A percentile compares a stretch with the other conserved stretches of the same genome.
phyloP scores from a whole-genome alignment of 306 rosid species.

The Medicago lupulina region DNA sequence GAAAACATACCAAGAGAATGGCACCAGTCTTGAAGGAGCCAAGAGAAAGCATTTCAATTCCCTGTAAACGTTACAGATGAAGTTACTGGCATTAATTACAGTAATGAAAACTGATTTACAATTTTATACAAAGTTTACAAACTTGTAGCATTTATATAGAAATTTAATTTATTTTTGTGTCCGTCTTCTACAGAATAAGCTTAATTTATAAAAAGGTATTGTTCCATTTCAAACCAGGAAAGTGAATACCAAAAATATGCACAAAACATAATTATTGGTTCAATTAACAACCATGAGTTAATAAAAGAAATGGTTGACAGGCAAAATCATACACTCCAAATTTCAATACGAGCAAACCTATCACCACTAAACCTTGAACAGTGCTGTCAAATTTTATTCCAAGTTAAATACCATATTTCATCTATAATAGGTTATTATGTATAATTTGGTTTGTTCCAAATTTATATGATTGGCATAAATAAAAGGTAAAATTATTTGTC shows the following conservation, averaged over 20 bases:
- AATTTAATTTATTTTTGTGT: background rate
- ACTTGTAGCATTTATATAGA: conserved; percentile 17
- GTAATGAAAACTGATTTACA: conserved; percentile 29
- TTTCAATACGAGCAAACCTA: conserved; percentile 7
- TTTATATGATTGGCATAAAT: background rate
- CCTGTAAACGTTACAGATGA: conserved; percentile 59
- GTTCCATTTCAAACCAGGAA: conserved; percentile 16
- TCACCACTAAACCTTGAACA: background rate
- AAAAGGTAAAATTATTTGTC: background rate
- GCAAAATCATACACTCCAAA: background rate
- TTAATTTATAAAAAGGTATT: background rate
- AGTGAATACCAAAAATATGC: background rate
- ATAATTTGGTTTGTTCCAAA: background rate
- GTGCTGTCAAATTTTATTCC: background rate
- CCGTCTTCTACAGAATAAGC: conserved; percentile 4
- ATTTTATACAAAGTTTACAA: background rate
- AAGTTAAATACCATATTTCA: background rate
- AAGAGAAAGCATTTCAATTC: conserved; percentile 99
- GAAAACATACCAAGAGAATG: conserved; percentile 84
- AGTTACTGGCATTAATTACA: conserved; percentile 15
- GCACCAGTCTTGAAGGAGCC: conserved; percentile 99
- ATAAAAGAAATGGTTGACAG: background rate
- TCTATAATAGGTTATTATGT: background rate
- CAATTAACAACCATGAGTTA: background rate
- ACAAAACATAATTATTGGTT: background rate